Evolutionary conservation across 1,139 yeast species (phyloP), one percentile per base, ranked within the genome.

Genomic region (Sugiyamaella japonica): DNA sequence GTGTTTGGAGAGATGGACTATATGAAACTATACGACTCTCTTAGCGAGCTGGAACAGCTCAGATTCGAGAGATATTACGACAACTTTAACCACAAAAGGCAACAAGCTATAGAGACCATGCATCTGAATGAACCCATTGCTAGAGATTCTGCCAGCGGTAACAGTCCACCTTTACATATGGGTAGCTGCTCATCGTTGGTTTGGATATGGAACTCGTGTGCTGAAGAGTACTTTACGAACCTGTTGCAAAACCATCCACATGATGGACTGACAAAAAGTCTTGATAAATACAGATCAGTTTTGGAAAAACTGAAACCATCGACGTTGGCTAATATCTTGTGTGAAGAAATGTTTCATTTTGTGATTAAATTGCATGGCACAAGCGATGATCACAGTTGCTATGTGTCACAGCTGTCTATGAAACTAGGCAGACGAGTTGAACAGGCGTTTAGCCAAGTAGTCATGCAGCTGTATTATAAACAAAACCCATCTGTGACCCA

Each of bases 51-150:
- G 39, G 83, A 84, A 56, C 77, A 76, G 53, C 65, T 60, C 6
- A 66, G 70, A 53, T 88, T 88, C 66, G 86, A 86, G 61, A 76
- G 77, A 29, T 80, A 83, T 1, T 73, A 89, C 51, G 91, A 87
- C 58, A 70, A 74, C 1, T 81, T 84, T 62, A 89, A 90, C 58
- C 78, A 79, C 50, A 81, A 81, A 16, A 80, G 97, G 67, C 95
- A 90, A 69, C 73, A 81, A 52, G 77, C 77, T 47, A 69, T 89
- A 47, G 97, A 90, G 68, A 75, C 53, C n/a, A 50, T 81, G 43
- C 12, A 17, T 34, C 9, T 44, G 25, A 12, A 32, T 83, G 63
- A 91, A 83, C 59, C 83, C 79, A 63, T 89, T 85, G 64, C 34
- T 29, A 20, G 25, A 3, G 34, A 29, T 9, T 29, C 84, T 80